Conservation (phyloP, 2,329 filamentous ascomycete species). For the Tolypocladium tundrense region DNA sequence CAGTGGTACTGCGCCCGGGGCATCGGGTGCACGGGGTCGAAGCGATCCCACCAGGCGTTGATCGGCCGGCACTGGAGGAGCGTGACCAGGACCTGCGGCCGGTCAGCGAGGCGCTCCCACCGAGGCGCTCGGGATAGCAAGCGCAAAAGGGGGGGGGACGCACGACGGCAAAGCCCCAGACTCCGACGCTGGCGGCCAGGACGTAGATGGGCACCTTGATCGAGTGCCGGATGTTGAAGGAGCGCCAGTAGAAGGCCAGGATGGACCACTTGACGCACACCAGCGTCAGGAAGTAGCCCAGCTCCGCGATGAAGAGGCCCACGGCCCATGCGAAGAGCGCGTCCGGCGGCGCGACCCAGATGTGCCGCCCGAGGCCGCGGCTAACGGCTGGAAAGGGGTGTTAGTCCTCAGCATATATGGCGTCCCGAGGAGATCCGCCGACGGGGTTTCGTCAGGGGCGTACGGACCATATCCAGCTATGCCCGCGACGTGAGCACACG, state of each 20-base stretch:
- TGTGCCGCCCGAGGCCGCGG: constrained; percentile 11
- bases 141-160: not conserved
- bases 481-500: constrained; percentile 7
- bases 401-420: not conserved
- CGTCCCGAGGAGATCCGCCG: not conserved
- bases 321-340: constrained; percentile 10
- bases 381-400: constrained; percentile 6
- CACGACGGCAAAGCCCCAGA: constrained; percentile 13
- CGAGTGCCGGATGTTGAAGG: constrained; percentile 9
- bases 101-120: not conserved
- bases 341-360: constrained; percentile 12
- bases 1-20: constrained; percentile 6
- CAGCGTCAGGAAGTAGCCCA: constrained; percentile 10
- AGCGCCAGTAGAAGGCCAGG: constrained; percentile 15
- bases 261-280: constrained; percentile 12
- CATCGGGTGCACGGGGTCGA: constrained; percentile 6
- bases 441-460: not conserved
- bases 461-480: constrained; percentile 9
- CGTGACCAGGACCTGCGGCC: constrained; percentile 7
- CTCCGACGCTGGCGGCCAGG: constrained; percentile 5
- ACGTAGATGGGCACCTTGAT: constrained; percentile 10
- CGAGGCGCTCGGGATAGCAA: not conserved
- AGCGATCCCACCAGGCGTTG: constrained; percentile 10
- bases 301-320: constrained; percentile 12
- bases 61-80: constrained; percentile 10